Evolutionary conservation across 169 alveolate genomes (phyloP).

Genomic region (Plasmodium vivax): DNA sequence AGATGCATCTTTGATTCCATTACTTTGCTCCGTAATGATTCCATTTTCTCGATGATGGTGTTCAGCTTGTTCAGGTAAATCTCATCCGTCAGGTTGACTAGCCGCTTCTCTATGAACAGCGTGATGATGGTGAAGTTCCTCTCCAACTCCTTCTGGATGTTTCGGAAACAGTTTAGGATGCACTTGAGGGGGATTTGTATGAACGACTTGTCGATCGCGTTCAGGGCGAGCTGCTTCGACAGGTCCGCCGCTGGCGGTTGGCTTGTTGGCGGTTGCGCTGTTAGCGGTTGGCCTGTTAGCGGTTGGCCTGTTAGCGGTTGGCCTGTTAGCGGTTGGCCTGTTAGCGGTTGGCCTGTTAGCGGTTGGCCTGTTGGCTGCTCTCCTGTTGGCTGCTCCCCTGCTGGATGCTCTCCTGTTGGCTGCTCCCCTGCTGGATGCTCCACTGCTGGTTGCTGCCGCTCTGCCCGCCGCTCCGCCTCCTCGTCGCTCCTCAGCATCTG

Average conservation of each 20-base stretch:
- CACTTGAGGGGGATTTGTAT: constrained; percentile 49
- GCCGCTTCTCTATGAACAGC: constrained; percentile 50
- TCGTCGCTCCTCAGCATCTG: not conserved
- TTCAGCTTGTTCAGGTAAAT: constrained; percentile 15
- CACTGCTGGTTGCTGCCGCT: too few species aligned
- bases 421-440: too few species aligned
- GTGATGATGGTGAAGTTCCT: constrained; percentile 61
- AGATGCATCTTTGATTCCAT: constrained; percentile 15
- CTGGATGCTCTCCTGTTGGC: too few species aligned
- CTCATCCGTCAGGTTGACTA: constrained; percentile 19
- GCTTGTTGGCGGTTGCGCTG: not conserved
- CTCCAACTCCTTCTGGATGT: constrained; percentile 58
- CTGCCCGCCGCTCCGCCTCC: not conserved
- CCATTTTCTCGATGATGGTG: constrained; percentile 47
- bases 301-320: too few species aligned
- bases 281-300: too few species aligned
- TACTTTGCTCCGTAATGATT: constrained; percentile 35
- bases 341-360: too few species aligned
- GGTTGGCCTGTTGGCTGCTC: too few species aligned
- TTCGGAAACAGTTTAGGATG: constrained; percentile 42
- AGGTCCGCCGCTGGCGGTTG: too few species aligned
- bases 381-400: too few species aligned
- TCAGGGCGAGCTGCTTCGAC: not conserved
- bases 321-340: too few species aligned
- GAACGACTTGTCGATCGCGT: constrained; percentile 55